Evolutionary conservation across 1,284 basidiomycete genomes (phyloP).

Genomic region (Irpex sp.): DNA sequence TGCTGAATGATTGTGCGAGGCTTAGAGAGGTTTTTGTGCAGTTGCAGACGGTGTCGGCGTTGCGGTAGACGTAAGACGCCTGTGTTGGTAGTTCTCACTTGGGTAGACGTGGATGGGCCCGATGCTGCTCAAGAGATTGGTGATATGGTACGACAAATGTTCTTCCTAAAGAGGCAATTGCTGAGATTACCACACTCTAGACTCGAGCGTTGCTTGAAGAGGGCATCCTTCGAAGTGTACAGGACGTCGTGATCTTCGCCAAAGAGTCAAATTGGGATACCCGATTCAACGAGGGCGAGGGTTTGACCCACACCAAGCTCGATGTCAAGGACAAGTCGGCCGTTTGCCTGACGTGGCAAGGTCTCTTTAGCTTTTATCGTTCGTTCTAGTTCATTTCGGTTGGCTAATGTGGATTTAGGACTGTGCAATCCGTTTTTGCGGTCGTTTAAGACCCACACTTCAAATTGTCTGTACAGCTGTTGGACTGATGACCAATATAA

Average conservation of each 20-base stretch:
- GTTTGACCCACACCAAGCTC: constrained; percentile 39
- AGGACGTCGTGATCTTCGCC: constrained; percentile 46
- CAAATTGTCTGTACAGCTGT: constrained; percentile 57
- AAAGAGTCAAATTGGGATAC: constrained; percentile 50
- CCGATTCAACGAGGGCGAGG: constrained; percentile 36
- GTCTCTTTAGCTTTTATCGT: constrained; percentile 29
- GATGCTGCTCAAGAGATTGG: constrained; percentile 24
- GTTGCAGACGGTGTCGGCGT: constrained; percentile 35
- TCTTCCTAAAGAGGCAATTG: not conserved
- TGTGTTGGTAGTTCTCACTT: constrained; percentile 54
- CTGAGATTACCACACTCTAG: constrained; percentile 28
- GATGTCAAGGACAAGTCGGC: constrained; percentile 57
- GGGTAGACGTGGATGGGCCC: constrained; percentile 43
- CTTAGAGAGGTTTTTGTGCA: constrained; percentile 57
- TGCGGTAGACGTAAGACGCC: constrained; percentile 46
- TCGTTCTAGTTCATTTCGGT: not conserved
- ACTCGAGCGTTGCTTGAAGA: constrained; percentile 42
- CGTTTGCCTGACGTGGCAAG: constrained; percentile 40
- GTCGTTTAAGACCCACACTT: constrained; percentile 42
- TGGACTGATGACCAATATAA: constrained; percentile 44
- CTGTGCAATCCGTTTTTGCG: constrained; percentile 38
- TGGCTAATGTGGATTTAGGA: not conserved
- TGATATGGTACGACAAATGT: constrained; percentile 22
- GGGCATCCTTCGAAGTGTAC: constrained; percentile 37
- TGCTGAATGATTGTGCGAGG: constrained; percentile 67